Conservation (phyloP, 129 eudicot species). For the Lonicera japonica region DNA sequence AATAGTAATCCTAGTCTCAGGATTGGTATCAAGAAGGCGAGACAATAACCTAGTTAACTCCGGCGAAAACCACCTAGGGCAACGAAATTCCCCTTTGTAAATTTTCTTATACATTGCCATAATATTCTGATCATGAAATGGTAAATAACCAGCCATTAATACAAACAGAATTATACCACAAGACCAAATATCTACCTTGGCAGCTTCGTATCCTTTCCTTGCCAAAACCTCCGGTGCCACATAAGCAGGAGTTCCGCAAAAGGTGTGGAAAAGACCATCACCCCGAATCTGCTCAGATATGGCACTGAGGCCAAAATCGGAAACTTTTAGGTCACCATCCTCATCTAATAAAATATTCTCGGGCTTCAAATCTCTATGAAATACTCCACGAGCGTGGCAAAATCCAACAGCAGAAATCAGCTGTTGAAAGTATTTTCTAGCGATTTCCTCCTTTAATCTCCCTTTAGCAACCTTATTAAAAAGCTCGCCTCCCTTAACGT, state of each 20-base stretch:
- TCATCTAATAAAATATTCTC: constrained; percentile 62
- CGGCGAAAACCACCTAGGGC: constrained; percentile 69
- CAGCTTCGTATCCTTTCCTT: constrained; percentile 61
- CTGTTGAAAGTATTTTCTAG: constrained; percentile 63
- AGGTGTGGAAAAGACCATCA: constrained; percentile 66
- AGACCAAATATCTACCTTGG: constrained; percentile 71
- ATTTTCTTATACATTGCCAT: constrained; percentile 69
- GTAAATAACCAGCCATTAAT: constrained; percentile 63
- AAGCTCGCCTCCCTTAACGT: constrained; percentile 70
- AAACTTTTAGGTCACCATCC: constrained; percentile 63
- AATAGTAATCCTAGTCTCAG: constrained; percentile 49
- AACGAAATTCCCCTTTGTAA: constrained; percentile 58
- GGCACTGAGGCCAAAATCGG: constrained; percentile 70
- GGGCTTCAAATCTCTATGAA: constrained; percentile 64
- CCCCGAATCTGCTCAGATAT: constrained; percentile 64
- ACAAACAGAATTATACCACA: constrained; percentile 70
- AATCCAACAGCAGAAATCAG: constrained; percentile 68
- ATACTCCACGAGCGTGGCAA: constrained; percentile 78
- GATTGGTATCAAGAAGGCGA: constrained; percentile 46
- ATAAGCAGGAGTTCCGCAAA: constrained; percentile 78
- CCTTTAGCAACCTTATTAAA: constrained; percentile 72
- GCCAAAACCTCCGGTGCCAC: constrained; percentile 78
- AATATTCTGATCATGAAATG: constrained; percentile 60
- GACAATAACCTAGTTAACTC: constrained; percentile 34
- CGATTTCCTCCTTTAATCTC: constrained; percentile 56